phyloP scores from a whole-genome alignment of 805 yeast species.

The Yamadazyma olivae region DNA sequence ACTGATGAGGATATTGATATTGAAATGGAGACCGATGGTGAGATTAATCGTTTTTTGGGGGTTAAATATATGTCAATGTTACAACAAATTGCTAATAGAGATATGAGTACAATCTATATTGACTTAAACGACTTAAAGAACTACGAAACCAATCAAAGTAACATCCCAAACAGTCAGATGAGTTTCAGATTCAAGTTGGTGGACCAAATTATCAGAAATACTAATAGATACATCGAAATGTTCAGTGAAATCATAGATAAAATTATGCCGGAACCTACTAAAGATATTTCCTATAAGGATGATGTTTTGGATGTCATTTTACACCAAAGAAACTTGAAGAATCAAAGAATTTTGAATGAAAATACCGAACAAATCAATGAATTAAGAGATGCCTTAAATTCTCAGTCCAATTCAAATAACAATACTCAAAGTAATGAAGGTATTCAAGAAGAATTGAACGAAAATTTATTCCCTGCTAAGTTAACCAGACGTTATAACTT shows the following conservation, averaged over 20 bases:
- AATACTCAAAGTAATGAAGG: slow-evolving; percentile 6
- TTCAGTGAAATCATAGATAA: slow-evolving; percentile 75
- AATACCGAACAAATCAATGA: slow-evolving; percentile 56
- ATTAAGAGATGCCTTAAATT: slow-evolving; percentile 32
- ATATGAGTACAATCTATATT: slow-evolving; percentile 59
- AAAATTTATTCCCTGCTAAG: slow-evolving; percentile 74
- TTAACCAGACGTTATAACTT: slow-evolving; percentile 83
- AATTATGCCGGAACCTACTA: slow-evolving; percentile 83
- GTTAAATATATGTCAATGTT: slow-evolving; percentile 69
- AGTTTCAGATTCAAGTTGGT: slow-evolving; percentile 30
- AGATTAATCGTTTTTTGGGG: slow-evolving; percentile 10
- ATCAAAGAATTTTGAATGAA: slow-evolving; percentile 68
- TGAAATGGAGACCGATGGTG: slow-evolving; percentile 20
- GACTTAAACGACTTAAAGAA: slow-evolving; percentile 82
- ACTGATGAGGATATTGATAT: slow-evolving; percentile 19
- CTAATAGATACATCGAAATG: slow-evolving; percentile 75
- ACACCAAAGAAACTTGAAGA: slow-evolving; percentile 84
- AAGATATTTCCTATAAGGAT: slow-evolving; percentile 73
- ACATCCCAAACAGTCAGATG: slow-evolving; percentile 12
- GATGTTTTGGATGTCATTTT: slow-evolving; percentile 91
- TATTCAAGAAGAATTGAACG: slow-evolving; percentile 17
- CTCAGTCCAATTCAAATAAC: slow-evolving; percentile 11
- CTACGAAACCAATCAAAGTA: slow-evolving; percentile 51
- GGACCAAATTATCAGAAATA: slow-evolving; percentile 63
- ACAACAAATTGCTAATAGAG: slow-evolving; percentile 84